Percentiles rank a stretch among this genome's conserved stretches.
phyloP scores from a whole-genome alignment of 148 eudicot genomes.

The Diospyros kaki region DNA sequence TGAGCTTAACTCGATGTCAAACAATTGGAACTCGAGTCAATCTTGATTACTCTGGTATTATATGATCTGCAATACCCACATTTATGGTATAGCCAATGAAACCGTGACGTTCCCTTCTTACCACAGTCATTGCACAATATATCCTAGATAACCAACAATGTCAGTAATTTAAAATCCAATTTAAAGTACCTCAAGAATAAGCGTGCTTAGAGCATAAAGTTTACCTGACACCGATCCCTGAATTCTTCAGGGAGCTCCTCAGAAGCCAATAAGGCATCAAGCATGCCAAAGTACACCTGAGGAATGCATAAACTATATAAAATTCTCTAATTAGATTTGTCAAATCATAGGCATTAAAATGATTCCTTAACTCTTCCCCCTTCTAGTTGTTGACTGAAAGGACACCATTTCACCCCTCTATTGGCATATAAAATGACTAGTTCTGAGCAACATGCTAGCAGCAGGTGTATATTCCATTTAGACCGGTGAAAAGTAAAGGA shows the following conservation, averaged over 20 bases:
- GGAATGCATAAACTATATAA: too few species aligned
- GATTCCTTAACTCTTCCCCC: too few species aligned
- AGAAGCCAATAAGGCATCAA: constrained; percentile 90
- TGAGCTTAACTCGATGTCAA: constrained; percentile 21
- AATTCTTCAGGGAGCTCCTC: constrained; percentile 92
- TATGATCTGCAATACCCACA: constrained; percentile 89
- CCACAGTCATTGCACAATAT: constrained; percentile 92
- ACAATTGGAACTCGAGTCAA: constrained; percentile 39
- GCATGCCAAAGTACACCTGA: constrained; percentile 96
- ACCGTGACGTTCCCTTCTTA: constrained; percentile 69
- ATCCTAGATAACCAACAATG: constrained; percentile 44
- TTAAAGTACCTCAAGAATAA: constrained; percentile 3
- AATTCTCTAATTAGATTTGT: too few species aligned
- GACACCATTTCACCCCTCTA: too few species aligned
- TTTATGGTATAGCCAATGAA: constrained; percentile 98
- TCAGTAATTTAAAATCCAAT: constrained; percentile 3
- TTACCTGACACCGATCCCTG: constrained; percentile 78
- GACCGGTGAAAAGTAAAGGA: too few species aligned
- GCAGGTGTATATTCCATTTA: too few species aligned
- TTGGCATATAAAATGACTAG: too few species aligned
- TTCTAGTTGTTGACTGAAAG: too few species aligned
- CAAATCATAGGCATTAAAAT: too few species aligned
- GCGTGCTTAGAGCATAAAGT: constrained; percentile 1
- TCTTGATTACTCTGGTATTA: constrained; percentile 85
- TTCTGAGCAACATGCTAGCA: too few species aligned